These are phyloP conservation scores for Phtheirospermum japonicum DNA, from an alignment of 257 asterid genomes.

Conservation along the genomic window DNA sequence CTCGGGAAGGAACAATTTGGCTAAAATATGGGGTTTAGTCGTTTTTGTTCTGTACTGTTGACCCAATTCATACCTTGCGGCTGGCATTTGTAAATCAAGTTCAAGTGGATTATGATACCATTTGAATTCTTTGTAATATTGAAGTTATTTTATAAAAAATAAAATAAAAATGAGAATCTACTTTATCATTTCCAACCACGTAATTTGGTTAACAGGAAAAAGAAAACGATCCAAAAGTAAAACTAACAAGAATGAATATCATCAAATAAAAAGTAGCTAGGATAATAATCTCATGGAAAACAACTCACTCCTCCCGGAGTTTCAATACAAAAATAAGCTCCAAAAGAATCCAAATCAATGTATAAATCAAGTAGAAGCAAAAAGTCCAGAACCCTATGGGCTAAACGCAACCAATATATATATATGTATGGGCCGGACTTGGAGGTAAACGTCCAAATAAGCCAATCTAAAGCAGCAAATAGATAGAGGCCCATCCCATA, in stretches of 20 bases:
- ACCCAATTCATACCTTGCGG: too few species aligned
- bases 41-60: too few species aligned
- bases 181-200: too few species aligned
- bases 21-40: too few species aligned
- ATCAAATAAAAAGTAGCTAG: constrained; percentile 16
- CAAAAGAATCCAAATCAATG: constrained; percentile 65
- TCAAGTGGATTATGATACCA: too few species aligned
- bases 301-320: constrained; percentile 28
- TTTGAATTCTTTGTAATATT: too few species aligned
- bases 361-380: constrained; percentile 31
- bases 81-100: too few species aligned
- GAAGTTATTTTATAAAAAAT: too few species aligned
- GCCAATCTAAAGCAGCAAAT: constrained; percentile 36
- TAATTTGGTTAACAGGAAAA: too few species aligned
- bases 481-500: constrained; percentile 49
- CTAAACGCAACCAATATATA: constrained; percentile 30
- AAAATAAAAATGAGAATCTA: too few species aligned
- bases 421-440: constrained; percentile 22
- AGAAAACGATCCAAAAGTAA: background rate
- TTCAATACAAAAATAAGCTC: constrained; percentile 40
- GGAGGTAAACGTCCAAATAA: constrained; percentile 1
- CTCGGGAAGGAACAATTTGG: too few species aligned
- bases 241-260: constrained; percentile 1
- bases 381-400: constrained; percentile 25
- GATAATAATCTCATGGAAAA: constrained; percentile 30